These are phyloP conservation scores for Pichia insulana DNA, from an alignment of 805 yeast genomes.

Conservation along the genomic window DNA sequence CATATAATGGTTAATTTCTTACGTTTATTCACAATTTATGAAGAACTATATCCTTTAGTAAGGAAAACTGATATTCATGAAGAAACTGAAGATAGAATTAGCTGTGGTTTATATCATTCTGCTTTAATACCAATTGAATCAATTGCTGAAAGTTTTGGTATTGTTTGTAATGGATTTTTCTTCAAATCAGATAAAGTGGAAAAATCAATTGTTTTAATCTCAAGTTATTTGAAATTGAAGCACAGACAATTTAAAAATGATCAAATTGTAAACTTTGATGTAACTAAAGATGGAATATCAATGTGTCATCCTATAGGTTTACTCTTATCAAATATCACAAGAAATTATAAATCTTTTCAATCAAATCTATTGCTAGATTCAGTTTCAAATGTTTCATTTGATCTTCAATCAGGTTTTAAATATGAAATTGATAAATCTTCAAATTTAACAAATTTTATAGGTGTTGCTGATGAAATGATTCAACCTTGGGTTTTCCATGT, in stretches of 20 bases:
- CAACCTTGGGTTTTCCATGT: conserved; percentile 52
- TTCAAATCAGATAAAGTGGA: conserved; percentile 17
- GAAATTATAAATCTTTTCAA: conserved; percentile 26
- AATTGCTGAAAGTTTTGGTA: conserved; percentile 20
- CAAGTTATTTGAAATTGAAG: conserved; percentile 23
- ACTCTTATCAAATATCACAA: conserved; percentile 39
- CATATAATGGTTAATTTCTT: conserved; percentile 32
- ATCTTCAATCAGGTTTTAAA: background rate
- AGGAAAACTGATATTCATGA: conserved; percentile 67
- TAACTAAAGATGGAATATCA: conserved; percentile 41
- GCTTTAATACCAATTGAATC: conserved; percentile 20
- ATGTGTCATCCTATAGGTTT: conserved; percentile 55
- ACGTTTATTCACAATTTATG: conserved; percentile 44
- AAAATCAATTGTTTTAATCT: conserved; percentile 30
- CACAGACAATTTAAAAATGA: background rate
- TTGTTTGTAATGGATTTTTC: conserved; percentile 18
- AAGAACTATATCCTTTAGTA: conserved; percentile 46
- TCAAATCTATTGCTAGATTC: conserved; percentile 12
- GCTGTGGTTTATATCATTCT: conserved; percentile 42
- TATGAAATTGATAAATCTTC: conserved; percentile 10
- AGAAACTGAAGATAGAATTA: conserved; percentile 40
- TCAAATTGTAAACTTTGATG: conserved; percentile 13
- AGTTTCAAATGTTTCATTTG: conserved; percentile 9
- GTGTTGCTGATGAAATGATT: conserved; percentile 48
- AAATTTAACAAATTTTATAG: conserved; percentile 17